Base-by-base conservation (phyloP, 2,329 filamentous ascomycete species). In the Cercospora canescens region DNA sequence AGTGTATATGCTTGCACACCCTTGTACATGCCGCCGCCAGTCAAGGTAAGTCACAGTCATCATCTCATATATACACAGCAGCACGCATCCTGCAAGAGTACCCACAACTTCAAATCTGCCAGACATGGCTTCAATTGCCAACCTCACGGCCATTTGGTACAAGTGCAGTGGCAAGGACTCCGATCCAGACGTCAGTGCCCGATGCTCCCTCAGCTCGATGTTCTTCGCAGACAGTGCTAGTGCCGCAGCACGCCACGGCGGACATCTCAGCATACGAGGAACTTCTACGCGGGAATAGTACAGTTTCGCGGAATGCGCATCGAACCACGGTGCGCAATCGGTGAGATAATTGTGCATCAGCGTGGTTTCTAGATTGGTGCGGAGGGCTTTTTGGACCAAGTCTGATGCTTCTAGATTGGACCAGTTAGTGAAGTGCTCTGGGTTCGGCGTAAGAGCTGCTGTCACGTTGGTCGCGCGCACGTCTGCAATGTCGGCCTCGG, bases 11-110 rank as follows among this genome's bases (percentile, higher is more conserved):
- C 66, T 67, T 12, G 66, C 66, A 34, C 66, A 67, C 11, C 66
- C 66, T 32, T 67, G 62, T 1, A 67, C 66, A 59, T 67, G 66
- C 39, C 66, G 54, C 11, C 62, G 54, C 66, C 66, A 67, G n/a
- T 67, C 66, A 9, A 52, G 34, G 48, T 67, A 67, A n/a, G 66
- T 67, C 21, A 67, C 62, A 2, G 66, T 67, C 66, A 67, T 67
- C 66, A 67, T 67, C 39, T 67, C 66, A 24, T 67, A 67, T 8
- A 65, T 62, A 9, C 59, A 67, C 6, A 65, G 35, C 12, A 65
- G 62, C 1, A 67, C 66, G 26, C 62, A 67, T 24, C 66, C 66
- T 18, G 66, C 58, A 26, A 67, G 35, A 26, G 66, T 67, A 14
- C 66, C 66, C 7, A 67, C 66, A 8, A 62, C 57, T 21, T 67